Evolutionary conservation across 768 basidiomycete genomes (phyloP), one percentile per base, ranked within the genome.

Genomic region (Boletus rex-veris): DNA sequence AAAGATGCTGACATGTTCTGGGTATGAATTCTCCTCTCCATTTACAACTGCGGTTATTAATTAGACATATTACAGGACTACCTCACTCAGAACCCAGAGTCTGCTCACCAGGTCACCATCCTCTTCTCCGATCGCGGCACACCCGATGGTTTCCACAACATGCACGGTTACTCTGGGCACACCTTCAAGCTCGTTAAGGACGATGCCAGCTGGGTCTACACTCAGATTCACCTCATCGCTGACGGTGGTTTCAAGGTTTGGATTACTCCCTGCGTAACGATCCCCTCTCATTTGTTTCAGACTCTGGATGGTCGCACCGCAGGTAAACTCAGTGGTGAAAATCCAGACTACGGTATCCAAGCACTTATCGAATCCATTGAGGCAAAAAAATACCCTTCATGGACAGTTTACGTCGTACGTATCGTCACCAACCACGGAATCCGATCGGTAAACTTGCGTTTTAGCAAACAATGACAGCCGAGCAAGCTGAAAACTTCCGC

Each of bases 121-220:
- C 80, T 92, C 54, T 87, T 97, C 77, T 90, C 90, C n/a, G 95
- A 98, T 73, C 90, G 95, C 64, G 88, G 92, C 44, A 97, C 92
- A 52, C 95, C 96, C 56, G 86, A 85, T 72, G 93, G 83, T n/a
- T 94, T 76, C 75, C 85, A 90, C 73, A 76, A 85, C 57, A 77
- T 84, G 84, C 91, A 98, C 73, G 95, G 93, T 3, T 97, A 94
- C 78, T 90, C 90, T 46, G 91, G 95, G 15, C 92, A 97, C 79
- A 87, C 94, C 31, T 91, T 79, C 79, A 90, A 94, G 71, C 84
- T 93, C 72, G 78, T 89, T 72, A 92, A 93, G 74, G 82, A 77
- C 1, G 85, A 94, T 48, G 92, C 92, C 43, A 81, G 86, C 42
- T 90, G 86, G 67, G 83, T 85, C 35, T 98, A 97, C 70, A 83